phyloP scores from a whole-genome alignment of 2,329 filamentous ascomycete genomes.

The Aspergillus luchuensis region DNA sequence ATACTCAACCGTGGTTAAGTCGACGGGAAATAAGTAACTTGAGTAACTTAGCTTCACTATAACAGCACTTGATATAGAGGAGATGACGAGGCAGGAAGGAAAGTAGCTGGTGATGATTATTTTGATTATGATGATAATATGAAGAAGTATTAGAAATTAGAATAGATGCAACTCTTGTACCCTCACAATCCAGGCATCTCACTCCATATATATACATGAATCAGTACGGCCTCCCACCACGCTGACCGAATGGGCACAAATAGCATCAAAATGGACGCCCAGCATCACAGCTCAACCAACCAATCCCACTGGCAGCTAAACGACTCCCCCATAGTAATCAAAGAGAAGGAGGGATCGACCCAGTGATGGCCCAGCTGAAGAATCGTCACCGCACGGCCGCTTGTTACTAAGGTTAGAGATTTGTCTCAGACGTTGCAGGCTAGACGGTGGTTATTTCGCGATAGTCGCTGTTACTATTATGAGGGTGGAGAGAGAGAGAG shows the following conservation, averaged over 20 bases:
- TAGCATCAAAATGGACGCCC: not conserved
- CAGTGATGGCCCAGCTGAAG: constrained; percentile 20
- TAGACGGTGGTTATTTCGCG: constrained; percentile 10
- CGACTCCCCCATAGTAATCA: constrained; percentile 16
- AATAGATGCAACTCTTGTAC: not conserved
- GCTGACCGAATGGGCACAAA: not conserved
- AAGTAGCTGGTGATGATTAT: too few relatives aligned
- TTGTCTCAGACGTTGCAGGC: constrained; percentile 26
- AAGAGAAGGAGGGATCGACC: constrained; percentile 24
- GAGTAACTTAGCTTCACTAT: too few relatives aligned
- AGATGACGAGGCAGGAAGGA: too few relatives aligned
- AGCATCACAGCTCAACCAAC: not conserved
- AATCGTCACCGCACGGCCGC: constrained; percentile 16
- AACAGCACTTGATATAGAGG: too few relatives aligned
- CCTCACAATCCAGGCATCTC: not conserved
- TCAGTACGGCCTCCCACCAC: not conserved
- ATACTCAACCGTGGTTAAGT: not conserved
- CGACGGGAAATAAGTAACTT: not conserved
- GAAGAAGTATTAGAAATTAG: not conserved
- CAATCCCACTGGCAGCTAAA: not conserved
- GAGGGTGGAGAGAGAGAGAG: constrained; percentile 1
- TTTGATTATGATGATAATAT: too few relatives aligned
- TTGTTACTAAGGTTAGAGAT: constrained; percentile 24
- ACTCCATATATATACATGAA: not conserved
- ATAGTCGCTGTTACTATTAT: constrained; percentile 17